Percentiles rank a stretch among this genome's conserved stretches.
Conservation (phyloP, 495 filamentous ascomycete species). For the Annulohypoxylon nitens region DNA sequence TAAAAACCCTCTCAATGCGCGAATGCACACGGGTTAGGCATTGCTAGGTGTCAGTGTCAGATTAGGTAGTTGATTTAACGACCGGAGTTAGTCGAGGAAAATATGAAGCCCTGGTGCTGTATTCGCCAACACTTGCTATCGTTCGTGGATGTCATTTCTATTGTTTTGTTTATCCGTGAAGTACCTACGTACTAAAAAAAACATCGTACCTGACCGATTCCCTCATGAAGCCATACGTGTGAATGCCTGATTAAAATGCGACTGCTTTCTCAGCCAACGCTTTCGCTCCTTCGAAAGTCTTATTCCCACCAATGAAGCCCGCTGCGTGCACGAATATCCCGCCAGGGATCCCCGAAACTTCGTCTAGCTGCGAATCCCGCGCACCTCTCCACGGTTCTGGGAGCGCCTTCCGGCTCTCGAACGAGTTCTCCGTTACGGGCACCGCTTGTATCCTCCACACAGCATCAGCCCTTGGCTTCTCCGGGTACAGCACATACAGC, state of each 20-base stretch:
- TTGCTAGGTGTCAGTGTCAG: constrained; percentile 22
- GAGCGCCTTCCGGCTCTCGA: constrained; percentile 88
- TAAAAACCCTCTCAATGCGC: background rate
- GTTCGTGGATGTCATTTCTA: background rate
- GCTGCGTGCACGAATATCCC: constrained; percentile 93
- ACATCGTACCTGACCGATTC: background rate
- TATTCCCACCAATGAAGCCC: constrained; percentile 96
- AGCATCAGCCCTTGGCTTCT: constrained; percentile 73
- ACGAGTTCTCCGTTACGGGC: constrained; percentile 81
- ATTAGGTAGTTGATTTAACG: constrained; percentile 34
- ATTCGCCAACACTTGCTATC: background rate
- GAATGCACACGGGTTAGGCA: constrained; percentile 14
- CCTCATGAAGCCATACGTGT: constrained; percentile 46
- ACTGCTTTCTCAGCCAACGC: constrained; percentile 84
- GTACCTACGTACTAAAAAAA: background rate
- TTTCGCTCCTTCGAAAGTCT: constrained; percentile 88
- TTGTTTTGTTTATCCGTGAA: constrained; percentile 37
- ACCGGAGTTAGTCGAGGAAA: constrained; percentile 14
- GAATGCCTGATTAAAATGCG: constrained; percentile 27
- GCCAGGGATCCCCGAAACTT: constrained; percentile 77
- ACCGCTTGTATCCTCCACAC: constrained; percentile 97
- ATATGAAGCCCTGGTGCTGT: constrained; percentile 8
- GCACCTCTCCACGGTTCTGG: constrained; percentile 93
- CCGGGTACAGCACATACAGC: constrained; percentile 95
- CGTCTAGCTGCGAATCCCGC: constrained; percentile 84